Conservation (phyloP, 1,284 basidiomycete genomes). For the Amylostereum areolatum region DNA sequence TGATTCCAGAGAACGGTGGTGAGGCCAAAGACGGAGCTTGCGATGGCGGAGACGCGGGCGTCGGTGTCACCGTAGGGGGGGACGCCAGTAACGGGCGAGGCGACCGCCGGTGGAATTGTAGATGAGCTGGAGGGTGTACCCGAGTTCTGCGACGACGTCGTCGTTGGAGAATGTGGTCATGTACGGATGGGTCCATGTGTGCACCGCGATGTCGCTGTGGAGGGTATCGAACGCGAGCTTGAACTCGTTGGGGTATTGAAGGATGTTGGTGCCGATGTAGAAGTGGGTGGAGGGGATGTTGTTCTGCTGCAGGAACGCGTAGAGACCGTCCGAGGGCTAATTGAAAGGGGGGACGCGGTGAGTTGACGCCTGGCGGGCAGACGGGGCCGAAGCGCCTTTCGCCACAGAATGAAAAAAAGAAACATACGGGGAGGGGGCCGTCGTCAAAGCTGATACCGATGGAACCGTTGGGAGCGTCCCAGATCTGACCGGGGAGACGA, state of each 20-base stretch:
- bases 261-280: conserved; percentile 73
- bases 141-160: conserved; percentile 71
- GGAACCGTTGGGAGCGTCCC: conserved; percentile 62
- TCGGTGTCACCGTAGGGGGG: conserved; percentile 78
- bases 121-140: conserved; percentile 80
- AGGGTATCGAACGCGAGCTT: conserved; percentile 40
- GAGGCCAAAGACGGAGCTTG: conserved; percentile 66
- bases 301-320: conserved; percentile 53
- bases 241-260: conserved; percentile 52
- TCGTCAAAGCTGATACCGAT: conserved; percentile 72
- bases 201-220: conserved; percentile 64
- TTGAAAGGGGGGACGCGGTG: too few species aligned
- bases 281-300: conserved; percentile 71
- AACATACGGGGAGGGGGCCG: conserved; percentile 50
- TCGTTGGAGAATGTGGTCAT: conserved; percentile 74
- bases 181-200: conserved; percentile 78
- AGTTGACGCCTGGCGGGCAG: too few species aligned
- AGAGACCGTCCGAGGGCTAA: conserved; percentile 32
- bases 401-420: neutral
- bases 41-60: conserved; percentile 67
- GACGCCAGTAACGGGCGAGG: conserved; percentile 69
- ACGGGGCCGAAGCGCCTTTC: too few species aligned
- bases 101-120: conserved; percentile 74
- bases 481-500: conserved; percentile 50
- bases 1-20: conserved; percentile 75